Evolutionary conservation across 495 filamentous ascomycete species (phyloP).

Genomic region (Antarctomyces pellizariae): DNA sequence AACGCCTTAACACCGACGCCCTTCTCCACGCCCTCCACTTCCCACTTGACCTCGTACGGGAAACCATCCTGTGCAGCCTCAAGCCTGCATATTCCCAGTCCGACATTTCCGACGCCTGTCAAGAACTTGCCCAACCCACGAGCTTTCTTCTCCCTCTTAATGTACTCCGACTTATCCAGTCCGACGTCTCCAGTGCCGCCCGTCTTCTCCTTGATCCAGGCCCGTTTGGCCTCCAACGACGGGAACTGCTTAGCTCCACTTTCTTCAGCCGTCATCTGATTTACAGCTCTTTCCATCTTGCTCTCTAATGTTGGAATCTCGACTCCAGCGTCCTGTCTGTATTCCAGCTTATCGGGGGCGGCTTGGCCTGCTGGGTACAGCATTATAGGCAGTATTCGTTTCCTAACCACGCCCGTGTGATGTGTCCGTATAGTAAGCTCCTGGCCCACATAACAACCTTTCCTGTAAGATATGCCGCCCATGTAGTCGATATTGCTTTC

Average conservation of each 20-base stretch:
- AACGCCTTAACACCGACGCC: conserved; percentile 56
- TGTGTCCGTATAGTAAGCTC: conserved; percentile 87
- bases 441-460: conserved; percentile 93
- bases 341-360: conserved; percentile 19
- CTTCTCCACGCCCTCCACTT: conserved; percentile 9
- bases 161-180: no score
- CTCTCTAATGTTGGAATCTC: no score
- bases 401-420: conserved; percentile 80
- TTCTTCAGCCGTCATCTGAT: conserved; percentile 5
- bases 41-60: conserved; percentile 22
- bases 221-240: conserved; percentile 13
- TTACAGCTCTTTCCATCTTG: conserved; percentile 24
- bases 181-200: no score
- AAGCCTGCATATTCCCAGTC: conserved; percentile 67
- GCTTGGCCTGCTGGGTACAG: conserved; percentile 28
- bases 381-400: conserved; percentile 65
- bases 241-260: conserved; percentile 12
- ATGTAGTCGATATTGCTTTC: conserved; percentile 71
- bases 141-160: conserved; percentile 26
- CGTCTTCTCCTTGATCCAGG: no score
- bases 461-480: conserved; percentile 69
- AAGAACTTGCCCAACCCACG: conserved; percentile 60
- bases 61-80: conserved; percentile 48
- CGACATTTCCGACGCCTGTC: conserved; percentile 55
- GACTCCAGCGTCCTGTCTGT: conserved; percentile 21